These are phyloP conservation scores for Sesbania bispinosa DNA, from an alignment of 306 rosid genomes.

Conservation along the genomic window DNA sequence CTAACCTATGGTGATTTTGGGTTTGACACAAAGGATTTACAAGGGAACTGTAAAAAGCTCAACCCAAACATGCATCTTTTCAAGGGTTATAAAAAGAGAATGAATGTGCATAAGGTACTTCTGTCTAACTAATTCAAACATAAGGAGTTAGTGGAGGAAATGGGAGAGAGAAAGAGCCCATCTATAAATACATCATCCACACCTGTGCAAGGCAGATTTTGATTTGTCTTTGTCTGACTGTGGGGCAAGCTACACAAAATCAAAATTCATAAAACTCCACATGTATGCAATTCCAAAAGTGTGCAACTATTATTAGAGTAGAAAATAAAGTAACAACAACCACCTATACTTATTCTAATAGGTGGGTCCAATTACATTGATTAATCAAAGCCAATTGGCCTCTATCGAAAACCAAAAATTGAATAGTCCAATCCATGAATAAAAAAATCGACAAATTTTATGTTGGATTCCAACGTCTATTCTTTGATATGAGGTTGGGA, in stretches of 20 bases:
- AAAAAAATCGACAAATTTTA: not conserved
- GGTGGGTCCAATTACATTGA: slow-evolving; percentile 5
- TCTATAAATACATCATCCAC: slow-evolving; percentile 14
- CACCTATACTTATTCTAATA: slow-evolving; percentile 13
- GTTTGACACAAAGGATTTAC: not conserved
- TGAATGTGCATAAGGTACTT: slow-evolving; percentile 2
- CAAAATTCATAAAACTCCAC: slow-evolving; percentile 23
- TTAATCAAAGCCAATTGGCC: slow-evolving; percentile 7
- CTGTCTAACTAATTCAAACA: not conserved
- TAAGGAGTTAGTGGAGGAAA: not conserved
- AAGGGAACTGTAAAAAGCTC: not conserved
- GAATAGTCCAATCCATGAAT: not conserved
- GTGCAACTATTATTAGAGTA: slow-evolving; percentile 17
- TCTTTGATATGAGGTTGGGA: not conserved
- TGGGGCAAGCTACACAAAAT: slow-evolving; percentile 23
- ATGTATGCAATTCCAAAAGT: slow-evolving; percentile 17
- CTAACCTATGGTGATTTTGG: not conserved
- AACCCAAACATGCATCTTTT: too few relatives aligned
- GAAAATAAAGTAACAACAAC: slow-evolving; percentile 12
- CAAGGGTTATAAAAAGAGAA: not conserved
- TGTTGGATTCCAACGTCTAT: not conserved
- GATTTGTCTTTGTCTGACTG: slow-evolving; percentile 26
- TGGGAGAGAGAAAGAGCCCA: not conserved
- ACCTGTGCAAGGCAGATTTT: slow-evolving; percentile 22
- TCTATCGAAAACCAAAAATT: slow-evolving; percentile 1